phyloP scores from a whole-genome alignment of 768 basidiomycete genomes.

The Kwoniella sp. region DNA sequence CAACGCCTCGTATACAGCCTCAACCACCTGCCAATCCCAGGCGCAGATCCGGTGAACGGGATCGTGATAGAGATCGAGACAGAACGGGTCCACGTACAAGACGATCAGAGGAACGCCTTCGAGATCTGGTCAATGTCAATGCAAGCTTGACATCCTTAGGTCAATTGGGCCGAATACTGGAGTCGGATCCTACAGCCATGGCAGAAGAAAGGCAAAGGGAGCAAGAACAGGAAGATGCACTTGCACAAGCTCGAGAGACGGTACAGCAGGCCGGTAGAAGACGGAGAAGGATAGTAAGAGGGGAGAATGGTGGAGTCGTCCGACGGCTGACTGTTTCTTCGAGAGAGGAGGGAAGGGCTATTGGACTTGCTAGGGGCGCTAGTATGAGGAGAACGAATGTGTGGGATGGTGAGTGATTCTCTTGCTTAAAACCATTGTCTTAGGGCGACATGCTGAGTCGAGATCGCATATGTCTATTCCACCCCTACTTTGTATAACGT shows the following conservation, averaged over 20 bases:
- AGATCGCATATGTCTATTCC: no score
- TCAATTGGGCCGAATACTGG: slow-evolving; percentile 38
- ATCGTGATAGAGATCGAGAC: slow-evolving; percentile 9
- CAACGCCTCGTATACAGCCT: slow-evolving; percentile 33
- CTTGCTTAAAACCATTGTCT: not conserved
- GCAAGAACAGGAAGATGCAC: slow-evolving; percentile 5
- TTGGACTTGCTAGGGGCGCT: slow-evolving; percentile 49
- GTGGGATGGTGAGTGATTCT: slow-evolving; percentile 45
- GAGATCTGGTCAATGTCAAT: slow-evolving; percentile 32
- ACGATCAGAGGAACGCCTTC: slow-evolving; percentile 40
- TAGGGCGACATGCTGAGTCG: no score
- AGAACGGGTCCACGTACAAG: not conserved
- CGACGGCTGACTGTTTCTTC: slow-evolving; percentile 30
- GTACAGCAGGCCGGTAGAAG: slow-evolving; percentile 18
- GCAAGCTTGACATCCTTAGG: slow-evolving; percentile 39
- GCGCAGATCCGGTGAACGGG: slow-evolving; percentile 29
- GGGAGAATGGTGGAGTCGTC: slow-evolving; percentile 20
- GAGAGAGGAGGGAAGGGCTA: slow-evolving; percentile 45
- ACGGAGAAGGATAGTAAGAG: slow-evolving; percentile 36
- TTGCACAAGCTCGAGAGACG: slow-evolving; percentile 6
- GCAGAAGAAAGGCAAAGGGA: slow-evolving; percentile 1
- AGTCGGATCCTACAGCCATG: slow-evolving; percentile 22
- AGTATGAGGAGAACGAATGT: slow-evolving; percentile 51
- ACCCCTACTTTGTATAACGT: no score
- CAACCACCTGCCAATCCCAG: slow-evolving; percentile 18